A percentile compares a stretch with the other conserved stretches of the same genome.
Evolutionary conservation across 192 early-diverging fungal species (phyloP).

Genomic region (Backusella tuberculispora): DNA sequence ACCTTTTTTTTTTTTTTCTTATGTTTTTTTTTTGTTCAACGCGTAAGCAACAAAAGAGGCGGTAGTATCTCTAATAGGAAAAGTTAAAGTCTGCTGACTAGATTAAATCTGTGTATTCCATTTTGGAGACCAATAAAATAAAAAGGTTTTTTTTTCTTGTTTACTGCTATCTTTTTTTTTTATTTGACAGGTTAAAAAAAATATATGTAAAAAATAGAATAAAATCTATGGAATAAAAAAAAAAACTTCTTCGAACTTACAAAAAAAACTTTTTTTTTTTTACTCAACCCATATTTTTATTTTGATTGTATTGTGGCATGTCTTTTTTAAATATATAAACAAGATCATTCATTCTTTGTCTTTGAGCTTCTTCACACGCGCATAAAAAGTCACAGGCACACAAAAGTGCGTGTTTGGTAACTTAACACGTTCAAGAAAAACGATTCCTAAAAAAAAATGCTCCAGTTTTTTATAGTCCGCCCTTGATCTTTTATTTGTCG

Average conservation of each 20-base stretch:
- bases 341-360: constrained; percentile 8
- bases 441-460: constrained; percentile 11
- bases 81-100: not conserved
- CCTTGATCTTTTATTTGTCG: constrained; percentile 1
- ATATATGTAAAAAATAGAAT: not conserved
- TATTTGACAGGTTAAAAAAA: constrained; percentile 10
- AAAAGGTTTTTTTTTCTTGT: not conserved
- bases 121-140: not conserved
- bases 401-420: not conserved
- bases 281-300: not conserved
- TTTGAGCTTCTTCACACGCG: constrained; percentile 16
- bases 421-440: not conserved
- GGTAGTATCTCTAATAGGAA: constrained; percentile 2
- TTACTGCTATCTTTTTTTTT: not conserved
- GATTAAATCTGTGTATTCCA: not conserved
- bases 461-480: not conserved
- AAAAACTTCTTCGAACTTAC: too few relatives aligned
- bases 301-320: not conserved
- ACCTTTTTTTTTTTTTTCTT: not conserved
- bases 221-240: too few relatives aligned
- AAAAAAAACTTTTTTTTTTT: too few relatives aligned
- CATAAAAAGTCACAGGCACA: constrained; percentile 18
- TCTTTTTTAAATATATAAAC: not conserved
- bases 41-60: constrained; percentile 1
- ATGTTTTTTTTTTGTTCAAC: not conserved